Percentiles rank a stretch among this genome's conserved stretches.
These are phyloP conservation scores for Limtongozyma cylindracea DNA, from an alignment of 805 yeast genomes.

Conservation along the genomic window DNA sequence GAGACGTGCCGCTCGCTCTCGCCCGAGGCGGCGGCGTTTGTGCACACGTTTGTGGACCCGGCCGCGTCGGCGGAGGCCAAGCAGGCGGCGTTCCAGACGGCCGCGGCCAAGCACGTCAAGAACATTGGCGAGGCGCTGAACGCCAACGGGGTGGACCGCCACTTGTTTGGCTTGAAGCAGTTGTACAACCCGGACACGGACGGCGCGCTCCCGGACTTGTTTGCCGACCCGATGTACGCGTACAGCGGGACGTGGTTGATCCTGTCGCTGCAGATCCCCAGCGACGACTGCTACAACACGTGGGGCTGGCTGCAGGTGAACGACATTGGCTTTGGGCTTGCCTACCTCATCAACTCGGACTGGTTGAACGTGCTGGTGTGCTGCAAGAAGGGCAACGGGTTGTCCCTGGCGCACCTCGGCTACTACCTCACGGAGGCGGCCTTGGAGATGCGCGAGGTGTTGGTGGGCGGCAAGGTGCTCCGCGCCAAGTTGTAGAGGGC, in stretches of 20 bases:
- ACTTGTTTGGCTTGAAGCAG: conserved; percentile 68
- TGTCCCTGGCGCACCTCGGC: conserved; percentile 30
- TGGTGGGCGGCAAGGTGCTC: conserved; percentile 12
- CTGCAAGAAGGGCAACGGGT: conserved; percentile 34
- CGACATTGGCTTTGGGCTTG: conserved; percentile 83
- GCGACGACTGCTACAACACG: conserved; percentile 56
- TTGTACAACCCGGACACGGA: conserved; percentile 31
- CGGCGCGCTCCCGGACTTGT: conserved; percentile 44
- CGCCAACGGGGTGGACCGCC: conserved; percentile 87
- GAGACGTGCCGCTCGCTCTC: conserved; percentile 83
- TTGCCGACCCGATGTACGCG: conserved; percentile 46
- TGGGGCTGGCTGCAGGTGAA: conserved; percentile 94
- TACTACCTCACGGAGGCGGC: conserved; percentile 58
- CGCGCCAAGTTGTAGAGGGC: conserved; percentile 12
- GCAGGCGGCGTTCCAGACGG: conserved; percentile 40
- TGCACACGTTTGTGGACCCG: conserved; percentile 44
- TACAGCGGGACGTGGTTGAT: conserved; percentile 73
- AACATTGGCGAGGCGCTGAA: conserved; percentile 57
- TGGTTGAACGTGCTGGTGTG: conserved; percentile 73
- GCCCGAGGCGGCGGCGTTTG: conserved; percentile 41
- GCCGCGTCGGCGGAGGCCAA: conserved; percentile 24
- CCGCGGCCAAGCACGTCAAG: conserved; percentile 47
- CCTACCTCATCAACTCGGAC: conserved; percentile 75
- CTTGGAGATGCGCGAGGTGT: conserved; percentile 49
- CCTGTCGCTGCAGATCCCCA: conserved; percentile 74